A percentile compares a stretch with the other conserved stretches of the same genome.
Conservation (phyloP, 257 asterid species). For the Lantana camara region DNA sequence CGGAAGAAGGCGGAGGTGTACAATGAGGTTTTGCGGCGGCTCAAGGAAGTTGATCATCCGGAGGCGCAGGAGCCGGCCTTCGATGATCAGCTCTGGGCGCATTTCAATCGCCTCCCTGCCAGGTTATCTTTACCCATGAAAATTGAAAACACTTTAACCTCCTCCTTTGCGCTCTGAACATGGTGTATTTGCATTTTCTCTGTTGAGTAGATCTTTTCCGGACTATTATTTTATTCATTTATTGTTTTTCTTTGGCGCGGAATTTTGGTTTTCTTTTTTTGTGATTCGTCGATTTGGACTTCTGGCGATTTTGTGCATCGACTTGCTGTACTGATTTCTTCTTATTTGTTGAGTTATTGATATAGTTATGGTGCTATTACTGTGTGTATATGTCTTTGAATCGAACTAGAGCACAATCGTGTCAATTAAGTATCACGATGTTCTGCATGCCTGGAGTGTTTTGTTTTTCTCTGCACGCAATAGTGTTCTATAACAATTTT, state of each 20-base stretch:
- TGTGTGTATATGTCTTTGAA: neutral
- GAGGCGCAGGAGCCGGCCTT: conserved; percentile 77
- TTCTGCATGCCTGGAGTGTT: conserved; percentile 34
- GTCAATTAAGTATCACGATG: conserved; percentile 9
- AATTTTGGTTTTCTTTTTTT: neutral
- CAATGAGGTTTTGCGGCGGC: conserved; percentile 88
- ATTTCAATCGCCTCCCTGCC: conserved; percentile 90
- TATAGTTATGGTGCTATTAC: conserved; percentile 2
- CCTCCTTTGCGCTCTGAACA: neutral
- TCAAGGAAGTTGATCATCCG: conserved; percentile 61
- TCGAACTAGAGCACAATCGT: conserved; percentile 7
- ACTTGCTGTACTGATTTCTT: neutral
- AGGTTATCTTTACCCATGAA: conserved; percentile 47
- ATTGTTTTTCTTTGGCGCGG: neutral
- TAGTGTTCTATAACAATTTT: too few species aligned
- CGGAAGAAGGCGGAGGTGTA: conserved; percentile 76
- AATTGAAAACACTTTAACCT: neutral
- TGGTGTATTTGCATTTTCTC: neutral
- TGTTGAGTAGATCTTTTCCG: neutral
- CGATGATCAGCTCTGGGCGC: conserved; percentile 84
- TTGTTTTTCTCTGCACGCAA: conserved; percentile 17
- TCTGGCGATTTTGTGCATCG: conserved; percentile 19
- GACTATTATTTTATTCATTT: neutral
- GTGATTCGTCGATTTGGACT: conserved; percentile 14
- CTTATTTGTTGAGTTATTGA: conserved; percentile 1